Conservation (phyloP, 1,284 basidiomycete genomes). For the Phenoliferia sp. region DNA sequence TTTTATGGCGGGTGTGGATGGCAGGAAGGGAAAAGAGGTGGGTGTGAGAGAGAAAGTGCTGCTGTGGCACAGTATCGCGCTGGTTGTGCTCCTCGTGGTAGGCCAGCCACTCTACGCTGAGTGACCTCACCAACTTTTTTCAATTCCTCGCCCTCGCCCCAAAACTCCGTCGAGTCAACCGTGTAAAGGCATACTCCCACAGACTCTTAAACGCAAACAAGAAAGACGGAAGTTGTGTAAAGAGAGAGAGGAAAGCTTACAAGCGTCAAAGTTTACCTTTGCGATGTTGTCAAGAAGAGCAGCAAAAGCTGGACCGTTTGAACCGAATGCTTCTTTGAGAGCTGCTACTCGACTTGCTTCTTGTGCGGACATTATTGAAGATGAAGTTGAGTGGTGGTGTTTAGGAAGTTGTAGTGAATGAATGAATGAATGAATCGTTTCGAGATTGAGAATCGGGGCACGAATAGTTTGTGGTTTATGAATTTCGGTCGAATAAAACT, state of each 20-base stretch:
- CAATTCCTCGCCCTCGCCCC: neutral
- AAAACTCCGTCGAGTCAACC: neutral
- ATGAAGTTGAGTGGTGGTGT: no score
- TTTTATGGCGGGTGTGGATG: neutral
- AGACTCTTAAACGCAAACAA: neutral
- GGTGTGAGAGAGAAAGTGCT: neutral
- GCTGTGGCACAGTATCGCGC: neutral
- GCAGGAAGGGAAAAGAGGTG: neutral
- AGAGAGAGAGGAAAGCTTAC: no score
- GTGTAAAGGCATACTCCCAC: neutral
- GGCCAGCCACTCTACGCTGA: neutral
- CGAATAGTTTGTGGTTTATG: no score
- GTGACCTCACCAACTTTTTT: neutral
- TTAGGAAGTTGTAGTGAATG: no score
- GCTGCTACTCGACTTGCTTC: no score
- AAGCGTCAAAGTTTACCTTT: conserved; percentile 28
- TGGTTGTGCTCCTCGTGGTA: neutral
- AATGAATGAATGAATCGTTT: no score
- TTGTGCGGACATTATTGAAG: no score
- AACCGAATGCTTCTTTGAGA: conserved; percentile 22
- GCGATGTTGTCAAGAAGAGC: conserved; percentile 14
- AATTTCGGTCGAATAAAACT: no score
- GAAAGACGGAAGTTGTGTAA: no score
- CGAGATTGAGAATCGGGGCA: no score
- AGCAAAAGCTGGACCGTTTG: conserved; percentile 12